Base-by-base conservation (phyloP, 108 stramenopile species). In the Nitzschia putrida region DNA sequence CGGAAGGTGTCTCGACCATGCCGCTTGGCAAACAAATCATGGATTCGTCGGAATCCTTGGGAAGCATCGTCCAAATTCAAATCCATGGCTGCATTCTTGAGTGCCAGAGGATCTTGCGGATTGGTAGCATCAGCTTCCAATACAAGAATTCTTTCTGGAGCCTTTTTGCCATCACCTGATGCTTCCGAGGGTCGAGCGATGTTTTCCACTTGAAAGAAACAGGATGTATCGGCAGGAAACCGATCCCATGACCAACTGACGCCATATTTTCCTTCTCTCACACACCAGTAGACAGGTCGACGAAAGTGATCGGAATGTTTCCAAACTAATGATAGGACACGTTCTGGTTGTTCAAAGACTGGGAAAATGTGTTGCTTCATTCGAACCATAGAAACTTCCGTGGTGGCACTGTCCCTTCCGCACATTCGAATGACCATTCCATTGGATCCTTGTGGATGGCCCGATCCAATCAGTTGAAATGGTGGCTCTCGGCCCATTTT, bases 1-100 rank as follows among this genome's bases (percentile, higher is more conserved):
- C 75, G 68, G 37, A 68, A 69, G 42, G 52, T 52, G 42, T 60
- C 23, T 26, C 18, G n/a, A 20, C 25, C 26, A 40, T 56, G 29
- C n/a, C 22, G 23, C n/a, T 40, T 7, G 7, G 39, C 37, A 53
- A 57, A 68, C 29, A 16, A 40, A 9, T 39, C 50, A 44, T 61
- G 66, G 40, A 76, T 69, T 53, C 61, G 0, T 40, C 75, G 57
- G 52, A 70, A 69, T 9, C 58, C 75, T 61, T 45, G 57, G 3
- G 68, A 58, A 24, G 75, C 65, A 53, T 76, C 68, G n/a, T 76
- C 75, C 2, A 76, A 23, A 43, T 41, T 70, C 39, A 76, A 61
- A 66, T 76, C 75, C 41, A 53, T 2, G 4, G 67, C 49, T 7
- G 41, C 0, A 37, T 61, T 40, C 22, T 25, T 47, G 38, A 76